phyloP scores from a whole-genome alignment of 2,329 filamentous ascomycete genomes.

The Aulographum hederae region DNA sequence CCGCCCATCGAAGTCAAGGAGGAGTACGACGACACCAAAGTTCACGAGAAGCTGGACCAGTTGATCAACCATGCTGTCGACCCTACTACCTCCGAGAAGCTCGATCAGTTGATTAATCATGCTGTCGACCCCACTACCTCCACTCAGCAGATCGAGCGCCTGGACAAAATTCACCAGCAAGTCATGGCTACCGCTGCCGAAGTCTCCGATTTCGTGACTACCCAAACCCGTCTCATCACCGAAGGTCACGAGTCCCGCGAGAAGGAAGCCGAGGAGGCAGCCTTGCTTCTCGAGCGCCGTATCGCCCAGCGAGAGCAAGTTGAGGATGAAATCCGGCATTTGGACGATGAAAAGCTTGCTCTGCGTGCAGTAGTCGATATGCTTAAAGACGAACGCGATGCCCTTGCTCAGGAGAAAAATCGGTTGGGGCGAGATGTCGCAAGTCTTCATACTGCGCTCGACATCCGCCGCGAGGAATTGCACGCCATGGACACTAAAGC shows the following conservation, averaged over 20 bases:
- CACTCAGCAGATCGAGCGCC: slow-evolving; percentile 56
- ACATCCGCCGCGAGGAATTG: slow-evolving; percentile 78
- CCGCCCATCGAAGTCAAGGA: slow-evolving; percentile 16
- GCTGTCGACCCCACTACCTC: slow-evolving; percentile 49
- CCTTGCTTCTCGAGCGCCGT: slow-evolving; percentile 58
- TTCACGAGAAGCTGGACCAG: slow-evolving; percentile 37
- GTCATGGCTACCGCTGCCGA: slow-evolving; percentile 71
- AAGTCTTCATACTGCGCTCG: slow-evolving; percentile 75
- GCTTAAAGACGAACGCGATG: slow-evolving; percentile 53
- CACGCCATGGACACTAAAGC: slow-evolving; percentile 79
- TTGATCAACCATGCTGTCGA: slow-evolving; percentile 45
- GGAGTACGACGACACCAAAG: slow-evolving; percentile 35
- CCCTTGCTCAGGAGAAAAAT: slow-evolving; percentile 58
- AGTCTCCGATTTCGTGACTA: slow-evolving; percentile 63
- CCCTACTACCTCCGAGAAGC: slow-evolving; percentile 46
- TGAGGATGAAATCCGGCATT: slow-evolving; percentile 24
- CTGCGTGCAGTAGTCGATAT: slow-evolving; percentile 34
- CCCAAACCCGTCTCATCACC: slow-evolving; percentile 55
- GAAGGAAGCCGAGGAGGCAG: slow-evolving; percentile 62
- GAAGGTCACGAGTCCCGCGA: slow-evolving; percentile 66
- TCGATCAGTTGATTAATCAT: slow-evolving; percentile 40
- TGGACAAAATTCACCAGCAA: slow-evolving; percentile 78
- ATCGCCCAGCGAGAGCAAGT: slow-evolving; percentile 41
- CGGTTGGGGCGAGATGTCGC: slow-evolving; percentile 72
- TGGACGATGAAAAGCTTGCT: slow-evolving; percentile 27